Base-by-base conservation (phyloP, 805 yeast genomes). In the Myxozyma lipomycoides region DNA sequence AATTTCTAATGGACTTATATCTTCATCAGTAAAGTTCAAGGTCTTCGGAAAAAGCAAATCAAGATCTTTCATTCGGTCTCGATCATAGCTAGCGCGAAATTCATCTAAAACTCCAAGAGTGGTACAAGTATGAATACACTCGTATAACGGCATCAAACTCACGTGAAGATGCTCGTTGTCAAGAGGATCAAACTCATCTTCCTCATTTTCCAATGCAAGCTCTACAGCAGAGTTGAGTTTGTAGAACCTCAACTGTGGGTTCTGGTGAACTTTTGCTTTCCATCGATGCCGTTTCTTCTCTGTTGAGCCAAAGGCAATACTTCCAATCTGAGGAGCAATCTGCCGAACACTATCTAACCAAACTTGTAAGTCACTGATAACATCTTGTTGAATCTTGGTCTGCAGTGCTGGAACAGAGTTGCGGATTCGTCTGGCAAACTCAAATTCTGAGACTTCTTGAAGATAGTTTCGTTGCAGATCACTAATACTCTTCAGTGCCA, bases 161-260 rank as follows among this genome's bases (percentile, higher is more conserved):
- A 88, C 74, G 17, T 70, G 68, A 3, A 75, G 59, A n/a, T 65
- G 63, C 3, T 71, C 70, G 45, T 76, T 78, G 5, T 73, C 70
- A 43, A 83, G 68, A 2, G 82, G 73, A 58, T 77, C 73, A 50
- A 77, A 53, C 52, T 26, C 10, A 21, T 70, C 73, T 50, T 66
- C 64, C 50, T 66, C 64, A 40, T 79, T 81, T 61, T 97, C 74
- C 63, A 88, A 72, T 4, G 95, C 79, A 5, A 78, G 67, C 66
- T 91, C 98, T 3, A 90, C 86, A 0, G 95, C 86, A 0, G 96
- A 86, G 65, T 90, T 90, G 58, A 91, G 77, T 61, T 84, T 82
- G 65, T 79, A 86, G 5, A 76, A 69, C 3, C 72, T 66, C 45
- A 82, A 73, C 28, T 72, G 71, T 3, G 68, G 70, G 51, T 76